Conservation (phyloP, 768 basidiomycete species). For the Lactarius psammicola region DNA sequence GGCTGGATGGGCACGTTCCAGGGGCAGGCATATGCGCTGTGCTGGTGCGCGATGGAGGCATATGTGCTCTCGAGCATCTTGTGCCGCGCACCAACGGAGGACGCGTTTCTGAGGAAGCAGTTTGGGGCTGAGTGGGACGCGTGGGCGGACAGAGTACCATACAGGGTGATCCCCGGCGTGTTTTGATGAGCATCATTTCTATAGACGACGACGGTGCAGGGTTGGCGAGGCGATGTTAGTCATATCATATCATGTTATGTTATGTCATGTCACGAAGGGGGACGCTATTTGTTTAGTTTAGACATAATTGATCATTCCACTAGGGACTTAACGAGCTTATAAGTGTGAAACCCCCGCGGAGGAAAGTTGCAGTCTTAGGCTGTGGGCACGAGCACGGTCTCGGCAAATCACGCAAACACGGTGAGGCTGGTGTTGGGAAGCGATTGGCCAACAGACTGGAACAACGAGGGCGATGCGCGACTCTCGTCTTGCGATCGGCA, state of each 20-base stretch:
- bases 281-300: background rate
- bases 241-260: background rate
- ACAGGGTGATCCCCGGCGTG: slow-evolving; percentile 26
- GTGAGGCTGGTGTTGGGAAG: background rate
- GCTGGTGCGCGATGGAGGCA: slow-evolving; percentile 21
- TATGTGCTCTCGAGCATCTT: slow-evolving; percentile 26
- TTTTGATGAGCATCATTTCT: slow-evolving; percentile 12
- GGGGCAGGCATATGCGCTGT: slow-evolving; percentile 18
- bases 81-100: slow-evolving; percentile 19
- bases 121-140: slow-evolving; percentile 27
- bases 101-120: slow-evolving; percentile 21
- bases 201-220: background rate
- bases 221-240: background rate
- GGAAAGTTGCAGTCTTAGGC: background rate
- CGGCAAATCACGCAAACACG: background rate
- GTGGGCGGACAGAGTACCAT: slow-evolving; percentile 25
- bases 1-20: slow-evolving; percentile 13
- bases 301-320: background rate
- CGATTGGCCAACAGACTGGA: background rate
- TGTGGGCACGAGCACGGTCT: background rate
- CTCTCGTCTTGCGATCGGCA: background rate
- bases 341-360: background rate
- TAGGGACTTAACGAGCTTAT: background rate
- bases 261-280: background rate
- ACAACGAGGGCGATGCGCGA: background rate